Percentiles rank a stretch among this genome's conserved stretches.
These are phyloP conservation scores for Penicillium turbatum DNA, from an alignment of 495 filamentous ascomycete genomes.

Conservation along the genomic window DNA sequence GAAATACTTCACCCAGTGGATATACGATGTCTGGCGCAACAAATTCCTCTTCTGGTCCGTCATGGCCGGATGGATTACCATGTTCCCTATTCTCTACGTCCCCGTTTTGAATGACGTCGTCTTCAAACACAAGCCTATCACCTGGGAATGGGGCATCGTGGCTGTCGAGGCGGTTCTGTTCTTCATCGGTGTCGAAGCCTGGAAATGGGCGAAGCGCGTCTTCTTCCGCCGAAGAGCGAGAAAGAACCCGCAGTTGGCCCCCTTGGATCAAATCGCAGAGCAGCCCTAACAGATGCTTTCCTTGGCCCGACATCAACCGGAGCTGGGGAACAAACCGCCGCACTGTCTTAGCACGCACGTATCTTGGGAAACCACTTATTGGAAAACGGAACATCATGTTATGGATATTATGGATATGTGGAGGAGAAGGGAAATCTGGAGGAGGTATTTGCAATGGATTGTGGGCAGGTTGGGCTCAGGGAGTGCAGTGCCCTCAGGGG, in stretches of 20 bases:
- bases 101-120: conserved; percentile 59
- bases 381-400: background rate
- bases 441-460: too few relatives aligned
- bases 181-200: conserved; percentile 56
- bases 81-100: conserved; percentile 65
- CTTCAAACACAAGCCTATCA: conserved; percentile 62
- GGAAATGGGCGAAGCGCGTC: conserved; percentile 58
- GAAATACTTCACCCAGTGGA: conserved; percentile 48
- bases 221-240: conserved; percentile 27
- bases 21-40: conserved; percentile 60
- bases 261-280: background rate
- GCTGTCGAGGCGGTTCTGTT: conserved; percentile 52
- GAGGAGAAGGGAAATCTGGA: too few relatives aligned
- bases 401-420: too few relatives aligned
- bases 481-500: too few relatives aligned
- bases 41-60: conserved; percentile 65
- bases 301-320: conserved; percentile 9
- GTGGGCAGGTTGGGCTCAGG: too few relatives aligned
- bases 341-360: background rate
- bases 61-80: conserved; percentile 57
- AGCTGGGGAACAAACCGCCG: conserved; percentile 6
- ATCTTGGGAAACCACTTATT: background rate
- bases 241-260: background rate
- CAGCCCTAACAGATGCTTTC: conserved; percentile 24
- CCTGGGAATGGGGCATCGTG: conserved; percentile 64